phyloP scores from a whole-genome alignment of 1,139 yeast species.

The Saccharomycopsis hybrid region DNA sequence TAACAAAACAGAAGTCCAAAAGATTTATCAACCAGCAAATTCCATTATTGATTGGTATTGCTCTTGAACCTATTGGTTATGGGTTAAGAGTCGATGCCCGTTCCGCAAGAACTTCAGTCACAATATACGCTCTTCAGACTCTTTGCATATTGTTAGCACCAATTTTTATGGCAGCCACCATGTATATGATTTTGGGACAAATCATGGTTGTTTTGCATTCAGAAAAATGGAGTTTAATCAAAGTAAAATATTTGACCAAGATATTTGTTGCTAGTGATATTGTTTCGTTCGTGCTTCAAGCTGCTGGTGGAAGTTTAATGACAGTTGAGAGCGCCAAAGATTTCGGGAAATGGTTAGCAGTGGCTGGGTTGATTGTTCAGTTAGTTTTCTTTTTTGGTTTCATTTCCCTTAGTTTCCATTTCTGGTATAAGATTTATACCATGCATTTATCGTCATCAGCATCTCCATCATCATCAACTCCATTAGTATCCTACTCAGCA shows the following conservation, averaged over 20 bases:
- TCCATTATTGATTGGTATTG: background rate
- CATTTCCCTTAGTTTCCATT: too few relatives aligned
- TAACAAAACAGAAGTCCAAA: too few relatives aligned
- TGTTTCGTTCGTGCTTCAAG: slow-evolving; percentile 37
- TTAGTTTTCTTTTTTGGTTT: slow-evolving; percentile 7
- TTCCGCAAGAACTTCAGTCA: too few relatives aligned
- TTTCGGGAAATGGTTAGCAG: slow-evolving; percentile 27
- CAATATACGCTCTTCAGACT: slow-evolving; percentile 34
- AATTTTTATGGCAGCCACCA: slow-evolving; percentile 38
- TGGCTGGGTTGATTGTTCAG: slow-evolving; percentile 28
- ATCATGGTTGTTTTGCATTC: slow-evolving; percentile 30
- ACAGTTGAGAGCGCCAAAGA: slow-evolving; percentile 22
- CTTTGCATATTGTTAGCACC: slow-evolving; percentile 38
- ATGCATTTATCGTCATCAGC: too few relatives aligned
- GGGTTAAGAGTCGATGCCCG: too few relatives aligned
- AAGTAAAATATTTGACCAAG: slow-evolving; percentile 32
- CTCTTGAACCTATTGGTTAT: slow-evolving; percentile 1
- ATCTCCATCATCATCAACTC: too few relatives aligned
- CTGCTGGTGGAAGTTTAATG: slow-evolving; percentile 39
- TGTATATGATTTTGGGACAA: slow-evolving; percentile 40
- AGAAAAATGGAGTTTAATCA: slow-evolving; percentile 29
- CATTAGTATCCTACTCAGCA: too few relatives aligned
- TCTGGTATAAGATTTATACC: too few relatives aligned
- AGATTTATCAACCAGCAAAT: too few relatives aligned
- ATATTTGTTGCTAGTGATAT: slow-evolving; percentile 42